phyloP scores from a whole-genome alignment of 495 filamentous ascomycete species.

The Cercophora samala region DNA sequence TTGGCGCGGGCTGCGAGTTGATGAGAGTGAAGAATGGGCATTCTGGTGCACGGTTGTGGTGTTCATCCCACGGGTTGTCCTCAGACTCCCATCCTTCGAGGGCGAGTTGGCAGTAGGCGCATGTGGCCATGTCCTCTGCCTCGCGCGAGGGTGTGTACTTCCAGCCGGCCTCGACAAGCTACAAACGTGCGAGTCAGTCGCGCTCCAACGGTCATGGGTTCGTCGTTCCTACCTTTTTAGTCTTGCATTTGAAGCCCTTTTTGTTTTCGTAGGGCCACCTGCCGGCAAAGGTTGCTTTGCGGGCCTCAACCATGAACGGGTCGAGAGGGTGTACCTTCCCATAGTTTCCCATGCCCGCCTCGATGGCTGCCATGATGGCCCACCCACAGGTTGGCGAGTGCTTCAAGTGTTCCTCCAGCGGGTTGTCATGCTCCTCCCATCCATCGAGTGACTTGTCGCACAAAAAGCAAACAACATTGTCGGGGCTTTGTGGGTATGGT shows the following conservation, averaged over 20 bases:
- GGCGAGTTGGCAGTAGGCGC: slow-evolving; percentile 79
- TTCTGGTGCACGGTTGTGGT: slow-evolving; percentile 68
- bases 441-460: slow-evolving; percentile 77
- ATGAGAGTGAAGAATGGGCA: slow-evolving; percentile 75
- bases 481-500: slow-evolving; percentile 66
- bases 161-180: slow-evolving; percentile 94
- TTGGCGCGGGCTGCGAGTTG: slow-evolving; percentile 42
- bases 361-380: slow-evolving; percentile 75
- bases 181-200: not conserved
- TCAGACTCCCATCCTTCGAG: slow-evolving; percentile 90
- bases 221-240: slow-evolving; percentile 63
- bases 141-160: slow-evolving; percentile 82
- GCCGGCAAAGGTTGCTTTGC: slow-evolving; percentile 71
- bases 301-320: slow-evolving; percentile 66
- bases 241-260: slow-evolving; percentile 82
- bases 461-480: slow-evolving; percentile 87
- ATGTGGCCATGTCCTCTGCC: slow-evolving; percentile 78
- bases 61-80: slow-evolving; percentile 88
- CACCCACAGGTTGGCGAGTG: slow-evolving; percentile 80
- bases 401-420: slow-evolving; percentile 77
- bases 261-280: slow-evolving; percentile 88
- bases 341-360: slow-evolving; percentile 60
- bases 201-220: not conserved
- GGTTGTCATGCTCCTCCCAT: slow-evolving; percentile 83
- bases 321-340: slow-evolving; percentile 68